Conservation (phyloP, 1,284 basidiomycete genomes). For the Tetrapyrgos nigripes region DNA sequence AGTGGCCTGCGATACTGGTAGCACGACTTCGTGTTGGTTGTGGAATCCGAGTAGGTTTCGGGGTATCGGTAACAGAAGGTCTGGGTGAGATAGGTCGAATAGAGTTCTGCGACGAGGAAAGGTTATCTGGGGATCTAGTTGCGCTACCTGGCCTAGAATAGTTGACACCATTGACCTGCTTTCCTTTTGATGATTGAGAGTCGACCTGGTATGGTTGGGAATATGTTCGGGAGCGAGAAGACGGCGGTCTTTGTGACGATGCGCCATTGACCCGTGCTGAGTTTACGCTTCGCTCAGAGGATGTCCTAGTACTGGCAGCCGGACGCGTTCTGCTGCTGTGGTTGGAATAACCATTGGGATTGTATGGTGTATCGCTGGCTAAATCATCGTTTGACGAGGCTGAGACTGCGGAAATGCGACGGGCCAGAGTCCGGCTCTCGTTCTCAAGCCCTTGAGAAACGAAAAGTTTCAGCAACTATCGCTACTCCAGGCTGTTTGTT, state of each 20-base stretch:
- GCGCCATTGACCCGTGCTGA: conserved; percentile 6
- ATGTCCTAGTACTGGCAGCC: background rate
- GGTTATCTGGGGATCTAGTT: conserved; percentile 27
- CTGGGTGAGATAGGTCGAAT: conserved; percentile 47
- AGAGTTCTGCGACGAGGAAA: conserved; percentile 37
- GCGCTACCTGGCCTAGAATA: conserved; percentile 10
- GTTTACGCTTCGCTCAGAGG: conserved; percentile 3
- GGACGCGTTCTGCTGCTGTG: conserved; percentile 1
- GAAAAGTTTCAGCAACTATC: conserved; percentile 10
- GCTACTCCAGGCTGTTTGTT: conserved; percentile 8
- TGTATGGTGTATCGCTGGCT: conserved; percentile 11
- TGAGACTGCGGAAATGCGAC: conserved; percentile 75
- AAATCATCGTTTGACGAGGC: conserved; percentile 57
- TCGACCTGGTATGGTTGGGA: conserved; percentile 55
- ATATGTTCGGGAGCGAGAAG: conserved; percentile 57
- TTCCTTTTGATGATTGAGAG: conserved; percentile 34
- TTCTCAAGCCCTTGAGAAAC: conserved; percentile 65
- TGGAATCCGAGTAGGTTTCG: conserved; percentile 57
- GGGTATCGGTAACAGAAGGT: conserved; percentile 2
- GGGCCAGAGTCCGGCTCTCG: conserved; percentile 74
- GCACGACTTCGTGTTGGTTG: conserved; percentile 48
- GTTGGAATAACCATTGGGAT: background rate
- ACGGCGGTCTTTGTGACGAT: conserved; percentile 2
- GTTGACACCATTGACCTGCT: conserved; percentile 10
- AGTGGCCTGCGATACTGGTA: conserved; percentile 48